phyloP scores from a whole-genome alignment of 305 asterid species.

The Solanum hybrid region DNA sequence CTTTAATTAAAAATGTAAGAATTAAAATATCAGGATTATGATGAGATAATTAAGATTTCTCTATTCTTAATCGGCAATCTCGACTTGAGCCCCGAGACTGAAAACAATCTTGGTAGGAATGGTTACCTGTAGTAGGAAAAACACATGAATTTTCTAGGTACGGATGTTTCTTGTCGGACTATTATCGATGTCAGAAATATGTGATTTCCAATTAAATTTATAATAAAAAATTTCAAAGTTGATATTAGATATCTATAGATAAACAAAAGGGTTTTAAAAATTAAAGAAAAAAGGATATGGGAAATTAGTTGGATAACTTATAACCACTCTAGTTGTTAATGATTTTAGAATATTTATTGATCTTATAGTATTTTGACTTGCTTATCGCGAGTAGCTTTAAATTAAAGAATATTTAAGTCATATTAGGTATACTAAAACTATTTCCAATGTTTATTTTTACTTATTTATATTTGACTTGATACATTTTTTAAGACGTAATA shows the following conservation, averaged over 20 bases:
- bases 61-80: background rate
- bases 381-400: background rate
- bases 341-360: background rate
- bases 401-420: background rate
- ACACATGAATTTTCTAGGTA: background rate
- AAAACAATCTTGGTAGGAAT: background rate
- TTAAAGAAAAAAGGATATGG: background rate
- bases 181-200: too few relatives aligned
- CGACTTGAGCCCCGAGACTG: background rate
- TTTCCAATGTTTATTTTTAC: too few relatives aligned
- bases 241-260: background rate
- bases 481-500: too few relatives aligned
- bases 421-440: background rate
- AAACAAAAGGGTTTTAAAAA: background rate
- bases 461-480: background rate
- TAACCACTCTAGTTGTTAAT: background rate
- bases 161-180: background rate
- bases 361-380: background rate
- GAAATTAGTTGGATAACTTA: background rate
- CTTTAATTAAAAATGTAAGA: background rate
- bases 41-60: background rate
- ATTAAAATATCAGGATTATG: background rate
- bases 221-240: background rate
- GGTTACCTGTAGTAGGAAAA: background rate
- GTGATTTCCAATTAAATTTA: too few relatives aligned